Conservation (phyloP, 805 yeast genomes). For the Nakazawaea anatomiae region DNA sequence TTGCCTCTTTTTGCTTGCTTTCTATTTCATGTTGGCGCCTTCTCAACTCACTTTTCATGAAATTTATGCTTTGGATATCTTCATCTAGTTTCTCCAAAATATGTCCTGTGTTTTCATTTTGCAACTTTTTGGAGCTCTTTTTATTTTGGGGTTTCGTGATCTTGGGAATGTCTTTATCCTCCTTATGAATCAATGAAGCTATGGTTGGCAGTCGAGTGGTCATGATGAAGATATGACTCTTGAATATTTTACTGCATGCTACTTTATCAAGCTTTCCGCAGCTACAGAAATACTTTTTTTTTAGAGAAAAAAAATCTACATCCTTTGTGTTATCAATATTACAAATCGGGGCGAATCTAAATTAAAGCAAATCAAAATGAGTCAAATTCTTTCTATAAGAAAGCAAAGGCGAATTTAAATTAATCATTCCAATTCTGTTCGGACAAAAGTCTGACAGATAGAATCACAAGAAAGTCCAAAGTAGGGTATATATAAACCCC, state of each 20-base stretch:
- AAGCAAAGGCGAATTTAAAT: not conserved
- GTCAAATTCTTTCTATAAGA: not conserved
- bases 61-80: constrained; percentile 35
- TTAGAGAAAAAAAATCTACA: no score
- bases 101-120: constrained; percentile 25
- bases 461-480: not conserved
- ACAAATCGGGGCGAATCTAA: no score
- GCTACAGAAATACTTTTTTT: no score
- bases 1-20: constrained; percentile 12
- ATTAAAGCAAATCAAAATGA: not conserved
- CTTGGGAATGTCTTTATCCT: constrained; percentile 7
- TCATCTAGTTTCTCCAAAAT: constrained; percentile 35
- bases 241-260: no score
- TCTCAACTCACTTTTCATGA: constrained; percentile 24
- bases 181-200: constrained; percentile 9
- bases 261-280: no score
- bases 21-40: constrained; percentile 15
- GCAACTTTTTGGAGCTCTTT: constrained; percentile 13
- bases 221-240: not conserved
- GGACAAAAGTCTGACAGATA: not conserved
- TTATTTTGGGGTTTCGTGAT: not conserved
- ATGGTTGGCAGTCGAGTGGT: constrained; percentile 8
- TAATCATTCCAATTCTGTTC: not conserved
- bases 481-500: not conserved
- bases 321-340: no score